These are phyloP conservation scores for Cercis canadensis DNA, from an alignment of 306 rosid genomes.

Conservation along the genomic window DNA sequence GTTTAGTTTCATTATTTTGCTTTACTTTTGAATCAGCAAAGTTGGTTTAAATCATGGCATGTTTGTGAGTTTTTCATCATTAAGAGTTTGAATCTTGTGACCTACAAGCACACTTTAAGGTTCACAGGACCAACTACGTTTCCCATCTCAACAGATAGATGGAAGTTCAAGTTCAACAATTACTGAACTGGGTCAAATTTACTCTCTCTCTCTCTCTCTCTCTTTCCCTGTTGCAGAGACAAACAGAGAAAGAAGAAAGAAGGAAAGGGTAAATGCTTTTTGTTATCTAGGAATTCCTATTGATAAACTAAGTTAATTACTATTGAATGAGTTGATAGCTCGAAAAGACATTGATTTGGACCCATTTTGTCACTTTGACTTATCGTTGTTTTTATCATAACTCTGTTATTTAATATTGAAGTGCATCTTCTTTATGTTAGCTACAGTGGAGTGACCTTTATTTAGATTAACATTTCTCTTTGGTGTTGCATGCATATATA, in stretches of 20 bases:
- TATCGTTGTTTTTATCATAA: too few relatives aligned
- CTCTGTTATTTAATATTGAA: too few relatives aligned
- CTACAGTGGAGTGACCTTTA: constrained; percentile 21
- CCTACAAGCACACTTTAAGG: constrained; percentile 48
- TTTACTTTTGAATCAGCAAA: constrained; percentile 76
- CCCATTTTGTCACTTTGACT: too few relatives aligned
- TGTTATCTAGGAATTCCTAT: constrained; percentile 27
- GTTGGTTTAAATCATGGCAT: constrained; percentile 75
- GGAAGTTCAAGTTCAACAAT: constrained; percentile 27
- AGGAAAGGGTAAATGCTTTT: constrained; percentile 23
- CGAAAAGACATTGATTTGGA: constrained; percentile 17
- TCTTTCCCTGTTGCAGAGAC: too few relatives aligned
- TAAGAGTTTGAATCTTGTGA: constrained; percentile 65
- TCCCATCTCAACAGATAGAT: constrained; percentile 31
- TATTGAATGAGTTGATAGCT: constrained; percentile 38
- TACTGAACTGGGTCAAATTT: constrained; percentile 36
- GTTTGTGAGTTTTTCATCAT: constrained; percentile 92
- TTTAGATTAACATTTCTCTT: constrained; percentile 3
- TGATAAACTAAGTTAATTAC: constrained; percentile 29
- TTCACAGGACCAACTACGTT: constrained; percentile 48
- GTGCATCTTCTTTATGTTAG: too few relatives aligned
- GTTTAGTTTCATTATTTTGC: constrained; percentile 70
- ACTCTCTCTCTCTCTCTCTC: constrained; percentile 25
- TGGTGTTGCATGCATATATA: constrained; percentile 33
- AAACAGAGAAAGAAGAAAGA: constrained; percentile 15